These are phyloP conservation scores for Aspergillus ostianus DNA, from an alignment of 495 filamentous ascomycete species.

Conservation along the genomic window DNA sequence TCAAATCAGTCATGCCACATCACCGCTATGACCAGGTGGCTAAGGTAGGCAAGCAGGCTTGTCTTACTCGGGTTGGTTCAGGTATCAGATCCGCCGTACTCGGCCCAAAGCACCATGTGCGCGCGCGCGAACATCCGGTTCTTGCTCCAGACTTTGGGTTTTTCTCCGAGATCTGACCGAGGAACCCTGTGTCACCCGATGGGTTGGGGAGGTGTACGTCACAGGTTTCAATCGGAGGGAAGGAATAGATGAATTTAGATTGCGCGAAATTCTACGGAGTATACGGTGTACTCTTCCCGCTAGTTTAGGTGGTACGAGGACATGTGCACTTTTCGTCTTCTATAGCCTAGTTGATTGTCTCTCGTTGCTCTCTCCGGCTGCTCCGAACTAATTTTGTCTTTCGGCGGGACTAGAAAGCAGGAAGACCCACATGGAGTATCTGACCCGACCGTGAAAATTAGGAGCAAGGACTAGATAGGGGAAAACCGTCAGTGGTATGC, in stretches of 20 bases:
- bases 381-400: no score
- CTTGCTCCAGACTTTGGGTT: not conserved
- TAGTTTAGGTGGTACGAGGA: no score
- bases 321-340: no score
- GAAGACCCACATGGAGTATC: not conserved
- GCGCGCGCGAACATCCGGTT: not conserved
- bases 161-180: not conserved
- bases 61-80: not conserved
- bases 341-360: no score
- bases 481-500: not conserved
- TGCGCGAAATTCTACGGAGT: no score
- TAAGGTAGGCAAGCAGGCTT: not conserved
- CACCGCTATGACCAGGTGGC: not conserved
- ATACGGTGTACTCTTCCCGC: no score
- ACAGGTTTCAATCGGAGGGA: not conserved
- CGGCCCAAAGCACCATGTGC: not conserved
- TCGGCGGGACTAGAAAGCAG: no score
- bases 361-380: no score
- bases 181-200: not conserved
- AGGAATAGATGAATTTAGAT: not conserved
- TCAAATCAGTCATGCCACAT: constrained; percentile 9
- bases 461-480: no score
- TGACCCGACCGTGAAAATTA: not conserved
- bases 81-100: not conserved
- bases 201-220: not conserved